Conservation (phyloP, 1,284 basidiomycete genomes). For the Ceratobasidium theobromae region DNA sequence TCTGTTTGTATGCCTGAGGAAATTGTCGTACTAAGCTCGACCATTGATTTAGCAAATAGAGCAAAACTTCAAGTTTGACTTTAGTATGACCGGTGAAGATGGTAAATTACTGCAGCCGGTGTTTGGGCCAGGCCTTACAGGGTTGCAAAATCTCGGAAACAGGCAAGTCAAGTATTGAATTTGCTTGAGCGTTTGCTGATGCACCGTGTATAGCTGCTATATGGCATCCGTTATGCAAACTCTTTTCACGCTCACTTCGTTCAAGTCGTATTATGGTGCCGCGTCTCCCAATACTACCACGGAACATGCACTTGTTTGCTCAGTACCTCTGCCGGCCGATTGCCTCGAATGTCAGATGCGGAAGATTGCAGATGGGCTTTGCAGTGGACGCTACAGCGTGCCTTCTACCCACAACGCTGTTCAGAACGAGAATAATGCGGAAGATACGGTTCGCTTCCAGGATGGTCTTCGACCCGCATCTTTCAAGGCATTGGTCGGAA, state of each 20-base stretch:
- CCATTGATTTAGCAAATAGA: conserved; percentile 79
- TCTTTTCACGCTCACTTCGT: conserved; percentile 78
- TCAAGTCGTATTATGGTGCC: conserved; percentile 68
- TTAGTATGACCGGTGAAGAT: conserved; percentile 88
- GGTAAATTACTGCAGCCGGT: conserved; percentile 87
- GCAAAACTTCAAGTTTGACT: conserved; percentile 94
- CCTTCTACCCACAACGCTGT: conserved; percentile 46
- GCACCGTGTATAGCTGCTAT: conserved; percentile 70
- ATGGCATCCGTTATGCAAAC: conserved; percentile 93
- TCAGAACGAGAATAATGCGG: conserved; percentile 46
- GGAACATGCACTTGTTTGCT: conserved; percentile 67
- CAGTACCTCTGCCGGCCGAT: conserved; percentile 69
- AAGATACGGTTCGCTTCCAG: conserved; percentile 69
- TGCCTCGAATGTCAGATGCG: conserved; percentile 95
- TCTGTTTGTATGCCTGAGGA: conserved; percentile 4
- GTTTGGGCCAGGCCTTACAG: conserved; percentile 87
- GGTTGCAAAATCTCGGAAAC: conserved; percentile 91
- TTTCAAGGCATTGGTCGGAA: conserved; percentile 90
- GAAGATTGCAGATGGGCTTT: conserved; percentile 89
- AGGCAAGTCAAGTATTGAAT: conserved; percentile 51
- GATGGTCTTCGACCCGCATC: conserved; percentile 80
- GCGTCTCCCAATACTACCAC: conserved; percentile 48
- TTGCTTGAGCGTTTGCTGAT: background rate
- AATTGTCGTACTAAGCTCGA: background rate
- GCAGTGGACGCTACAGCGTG: conserved; percentile 88